phyloP scores from a whole-genome alignment of 2,329 filamentous ascomycete genomes.

The Clonostachys rosea region DNA sequence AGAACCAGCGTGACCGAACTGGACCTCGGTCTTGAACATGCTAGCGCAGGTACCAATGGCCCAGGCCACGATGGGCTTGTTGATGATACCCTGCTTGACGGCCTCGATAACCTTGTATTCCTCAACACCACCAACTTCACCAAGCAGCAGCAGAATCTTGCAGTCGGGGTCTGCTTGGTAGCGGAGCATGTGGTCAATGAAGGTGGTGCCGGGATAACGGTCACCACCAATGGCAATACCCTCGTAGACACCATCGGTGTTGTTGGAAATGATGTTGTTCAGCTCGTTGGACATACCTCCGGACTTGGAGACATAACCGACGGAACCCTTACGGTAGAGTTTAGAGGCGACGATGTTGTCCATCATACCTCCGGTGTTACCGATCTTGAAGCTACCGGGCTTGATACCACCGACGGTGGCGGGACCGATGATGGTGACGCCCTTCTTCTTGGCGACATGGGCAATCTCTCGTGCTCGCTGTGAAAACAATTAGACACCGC shows the following conservation, averaged over 20 bases:
- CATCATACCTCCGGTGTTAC: slow-evolving; percentile 99
- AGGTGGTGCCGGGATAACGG: slow-evolving; percentile 96
- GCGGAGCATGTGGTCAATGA: slow-evolving; percentile 96
- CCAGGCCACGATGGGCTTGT: slow-evolving; percentile 98
- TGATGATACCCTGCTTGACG: slow-evolving; percentile 89
- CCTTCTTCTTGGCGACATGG: slow-evolving; percentile 96
- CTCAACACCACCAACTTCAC: slow-evolving; percentile 98
- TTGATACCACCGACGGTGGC: slow-evolving; percentile 99
- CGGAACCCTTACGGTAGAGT: slow-evolving; percentile 98
- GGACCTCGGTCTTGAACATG: slow-evolving; percentile 99
- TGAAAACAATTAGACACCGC: slow-evolving; percentile 8
- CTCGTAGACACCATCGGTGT: slow-evolving; percentile 96
- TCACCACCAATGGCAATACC: slow-evolving; percentile 99
- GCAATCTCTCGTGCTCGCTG: slow-evolving; percentile 97
- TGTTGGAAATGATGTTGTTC: slow-evolving; percentile 98
- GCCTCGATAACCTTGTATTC: slow-evolving; percentile 99
- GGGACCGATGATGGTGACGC: slow-evolving; percentile 96
- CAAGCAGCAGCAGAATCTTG: slow-evolving; percentile 94
- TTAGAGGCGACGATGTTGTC: slow-evolving; percentile 99
- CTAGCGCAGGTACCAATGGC: slow-evolving; percentile 98
- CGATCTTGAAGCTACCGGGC: slow-evolving; percentile 98
- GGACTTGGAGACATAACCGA: slow-evolving; percentile 99
- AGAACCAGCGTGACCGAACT: slow-evolving; percentile 97
- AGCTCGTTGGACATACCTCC: slow-evolving; percentile 99
- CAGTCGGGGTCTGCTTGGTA: slow-evolving; percentile 96